phyloP scores from a whole-genome alignment of 2,329 filamentous ascomycete species.

The Allantophomopsis lycopodina region DNA sequence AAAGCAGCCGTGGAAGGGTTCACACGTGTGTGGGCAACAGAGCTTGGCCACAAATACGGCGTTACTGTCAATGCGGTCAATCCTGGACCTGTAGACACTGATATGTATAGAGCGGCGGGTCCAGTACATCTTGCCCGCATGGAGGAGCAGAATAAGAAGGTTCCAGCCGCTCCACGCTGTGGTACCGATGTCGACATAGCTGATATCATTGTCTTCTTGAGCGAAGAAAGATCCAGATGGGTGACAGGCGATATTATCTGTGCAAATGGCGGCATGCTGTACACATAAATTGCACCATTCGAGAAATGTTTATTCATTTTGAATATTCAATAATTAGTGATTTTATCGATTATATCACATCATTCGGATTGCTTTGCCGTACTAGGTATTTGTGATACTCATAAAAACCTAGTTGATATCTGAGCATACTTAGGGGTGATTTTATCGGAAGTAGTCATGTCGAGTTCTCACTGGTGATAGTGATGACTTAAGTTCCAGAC shows the following conservation, averaged over 20 bases:
- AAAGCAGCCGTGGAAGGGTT: slow-evolving; percentile 47
- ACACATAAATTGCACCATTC: not conserved
- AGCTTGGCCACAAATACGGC: slow-evolving; percentile 5
- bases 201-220: slow-evolving; percentile 4
- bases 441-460: too few species aligned
- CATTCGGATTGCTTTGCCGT: too few species aligned
- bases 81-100: slow-evolving; percentile 7
- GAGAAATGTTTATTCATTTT: too few species aligned
- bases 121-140: slow-evolving; percentile 2
- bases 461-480: too few species aligned
- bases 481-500: too few species aligned
- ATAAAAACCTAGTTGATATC: too few species aligned
- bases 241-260: slow-evolving; percentile 5
- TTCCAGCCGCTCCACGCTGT: not conserved
- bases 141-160: slow-evolving; percentile 3
- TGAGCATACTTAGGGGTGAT: too few species aligned
- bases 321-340: too few species aligned
- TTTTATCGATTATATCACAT: too few species aligned
- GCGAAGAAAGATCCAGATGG: slow-evolving; percentile 6
- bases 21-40: slow-evolving; percentile 40
- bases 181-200: not conserved
- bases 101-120: slow-evolving; percentile 6
- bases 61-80: slow-evolving; percentile 6
- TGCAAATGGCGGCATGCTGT: slow-evolving; percentile 5
- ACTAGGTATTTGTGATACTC: too few species aligned